A percentile compares a stretch with the other conserved stretches of the same genome.
phyloP scores from a whole-genome alignment of 2,329 filamentous ascomycete genomes.

The Gaeumannomyces sp. region DNA sequence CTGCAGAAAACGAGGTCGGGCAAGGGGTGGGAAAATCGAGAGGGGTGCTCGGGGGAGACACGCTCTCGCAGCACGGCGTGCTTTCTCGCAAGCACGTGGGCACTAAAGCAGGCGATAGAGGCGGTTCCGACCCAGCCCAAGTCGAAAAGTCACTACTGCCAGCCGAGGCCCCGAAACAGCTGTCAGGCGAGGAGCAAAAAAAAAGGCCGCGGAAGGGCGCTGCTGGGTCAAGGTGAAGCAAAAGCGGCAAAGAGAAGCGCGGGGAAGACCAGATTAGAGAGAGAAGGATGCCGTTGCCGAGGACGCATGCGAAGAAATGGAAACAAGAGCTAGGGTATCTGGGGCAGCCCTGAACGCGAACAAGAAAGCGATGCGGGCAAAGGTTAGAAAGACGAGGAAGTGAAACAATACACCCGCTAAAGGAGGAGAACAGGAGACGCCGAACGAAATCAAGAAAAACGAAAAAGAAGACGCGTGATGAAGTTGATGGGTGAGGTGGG shows the following conservation, averaged over 20 bases:
- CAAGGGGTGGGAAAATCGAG: background rate
- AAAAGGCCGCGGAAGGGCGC: background rate
- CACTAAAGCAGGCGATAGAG: background rate
- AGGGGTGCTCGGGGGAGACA: background rate
- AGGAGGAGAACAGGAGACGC: background rate
- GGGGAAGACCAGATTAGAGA: background rate
- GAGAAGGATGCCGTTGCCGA: background rate
- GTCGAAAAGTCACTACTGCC: background rate
- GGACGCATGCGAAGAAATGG: background rate
- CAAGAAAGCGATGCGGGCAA: background rate
- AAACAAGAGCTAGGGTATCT: background rate
- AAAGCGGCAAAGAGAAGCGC: too few species aligned
- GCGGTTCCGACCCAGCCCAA: background rate
- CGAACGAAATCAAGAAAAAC: background rate
- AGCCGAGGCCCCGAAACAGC: background rate
- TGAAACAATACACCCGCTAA: background rate
- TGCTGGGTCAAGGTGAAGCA: too few species aligned
- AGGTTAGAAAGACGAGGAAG: background rate
- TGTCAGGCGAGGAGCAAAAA: background rate
- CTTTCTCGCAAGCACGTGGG: background rate
- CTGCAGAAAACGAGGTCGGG: background rate
- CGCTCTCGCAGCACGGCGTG: background rate
- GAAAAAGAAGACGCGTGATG: background rate
- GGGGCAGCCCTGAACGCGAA: background rate
- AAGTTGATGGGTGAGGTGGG: background rate